Evolutionary conservation across 2,329 filamentous ascomycete genomes (phyloP).

Genomic region (Pleomassaria siparia): DNA sequence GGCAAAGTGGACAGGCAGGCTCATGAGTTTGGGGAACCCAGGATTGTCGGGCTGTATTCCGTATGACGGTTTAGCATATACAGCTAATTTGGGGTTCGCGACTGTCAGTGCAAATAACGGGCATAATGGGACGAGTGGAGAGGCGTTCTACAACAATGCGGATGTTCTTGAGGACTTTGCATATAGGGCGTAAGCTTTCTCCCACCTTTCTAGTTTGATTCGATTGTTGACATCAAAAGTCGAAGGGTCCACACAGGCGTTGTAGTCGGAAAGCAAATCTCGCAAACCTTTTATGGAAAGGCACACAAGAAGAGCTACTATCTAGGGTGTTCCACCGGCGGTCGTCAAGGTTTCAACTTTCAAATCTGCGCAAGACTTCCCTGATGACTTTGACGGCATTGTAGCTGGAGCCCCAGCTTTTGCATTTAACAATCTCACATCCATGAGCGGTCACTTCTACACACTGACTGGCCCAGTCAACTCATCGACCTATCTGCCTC

Average conservation of each 20-base stretch:
- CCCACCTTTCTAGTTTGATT: background rate
- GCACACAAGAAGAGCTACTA: slow-evolving; percentile 42
- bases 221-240: too few species aligned
- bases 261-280: slow-evolving; percentile 44
- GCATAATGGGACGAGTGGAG: slow-evolving; percentile 45
- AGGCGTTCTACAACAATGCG: slow-evolving; percentile 47
- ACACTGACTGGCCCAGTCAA: slow-evolving; percentile 21
- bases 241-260: slow-evolving; percentile 24
- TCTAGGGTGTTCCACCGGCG: slow-evolving; percentile 32
- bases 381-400: slow-evolving; percentile 42
- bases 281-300: slow-evolving; percentile 41
- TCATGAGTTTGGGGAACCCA: slow-evolving; percentile 41
- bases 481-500: slow-evolving; percentile 38
- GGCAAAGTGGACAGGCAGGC: slow-evolving; percentile 40
- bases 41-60: slow-evolving; percentile 38
- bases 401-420: slow-evolving; percentile 39
- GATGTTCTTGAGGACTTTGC: slow-evolving; percentile 52
- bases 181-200: slow-evolving; percentile 38
- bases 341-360: slow-evolving; percentile 39
- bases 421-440: slow-evolving; percentile 37
- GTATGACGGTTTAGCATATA: slow-evolving; percentile 41
- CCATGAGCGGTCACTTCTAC: slow-evolving; percentile 37
- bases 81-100: slow-evolving; percentile 38
- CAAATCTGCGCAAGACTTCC: slow-evolving; percentile 36
- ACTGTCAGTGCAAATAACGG: slow-evolving; percentile 43